These are phyloP conservation scores for Pterulicium gracile DNA, from an alignment of 1,284 basidiomycete genomes.

Conservation along the genomic window DNA sequence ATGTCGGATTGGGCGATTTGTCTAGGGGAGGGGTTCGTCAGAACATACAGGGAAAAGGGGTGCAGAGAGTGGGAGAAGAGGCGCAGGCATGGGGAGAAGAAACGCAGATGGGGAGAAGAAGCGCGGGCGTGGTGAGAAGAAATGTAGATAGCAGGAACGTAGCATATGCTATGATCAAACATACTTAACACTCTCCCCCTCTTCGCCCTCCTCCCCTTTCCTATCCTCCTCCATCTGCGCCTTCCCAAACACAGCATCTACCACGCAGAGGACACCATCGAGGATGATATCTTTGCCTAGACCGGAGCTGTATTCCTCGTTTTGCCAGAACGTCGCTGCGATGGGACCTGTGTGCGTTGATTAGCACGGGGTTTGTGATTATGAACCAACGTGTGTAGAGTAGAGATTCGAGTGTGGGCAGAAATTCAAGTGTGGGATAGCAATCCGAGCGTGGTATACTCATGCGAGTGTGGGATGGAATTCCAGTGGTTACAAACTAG, in stretches of 20 bases:
- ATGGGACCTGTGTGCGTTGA: slow-evolving; percentile 65
- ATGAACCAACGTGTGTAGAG: no score
- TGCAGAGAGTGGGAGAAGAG: not conserved
- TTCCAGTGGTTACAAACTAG: not conserved
- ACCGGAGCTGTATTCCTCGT: slow-evolving; percentile 75
- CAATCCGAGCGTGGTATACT: not conserved
- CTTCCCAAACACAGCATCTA: slow-evolving; percentile 78
- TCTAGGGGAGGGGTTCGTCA: slow-evolving; percentile 28
- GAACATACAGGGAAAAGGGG: not conserved
- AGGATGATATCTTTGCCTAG: slow-evolving; percentile 64
- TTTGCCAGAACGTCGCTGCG: slow-evolving; percentile 85
- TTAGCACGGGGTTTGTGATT: no score
- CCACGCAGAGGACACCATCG: slow-evolving; percentile 86
- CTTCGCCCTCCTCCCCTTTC: slow-evolving; percentile 45
- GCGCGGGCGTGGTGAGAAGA: slow-evolving; percentile 1
- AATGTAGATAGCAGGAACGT: slow-evolving; percentile 33
- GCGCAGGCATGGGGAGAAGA: not conserved
- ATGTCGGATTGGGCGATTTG: slow-evolving; percentile 88
- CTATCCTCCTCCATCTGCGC: not conserved
- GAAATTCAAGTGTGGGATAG: not conserved
- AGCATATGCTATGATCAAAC: slow-evolving; percentile 66
- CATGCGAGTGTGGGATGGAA: not conserved
- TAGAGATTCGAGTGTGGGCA: slow-evolving; percentile 3
- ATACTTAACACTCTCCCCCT: slow-evolving; percentile 57
- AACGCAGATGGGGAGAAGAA: not conserved